Evolutionary conservation across 1,284 basidiomycete genomes (phyloP).

Genomic region (Exobasidium rhododendri): DNA sequence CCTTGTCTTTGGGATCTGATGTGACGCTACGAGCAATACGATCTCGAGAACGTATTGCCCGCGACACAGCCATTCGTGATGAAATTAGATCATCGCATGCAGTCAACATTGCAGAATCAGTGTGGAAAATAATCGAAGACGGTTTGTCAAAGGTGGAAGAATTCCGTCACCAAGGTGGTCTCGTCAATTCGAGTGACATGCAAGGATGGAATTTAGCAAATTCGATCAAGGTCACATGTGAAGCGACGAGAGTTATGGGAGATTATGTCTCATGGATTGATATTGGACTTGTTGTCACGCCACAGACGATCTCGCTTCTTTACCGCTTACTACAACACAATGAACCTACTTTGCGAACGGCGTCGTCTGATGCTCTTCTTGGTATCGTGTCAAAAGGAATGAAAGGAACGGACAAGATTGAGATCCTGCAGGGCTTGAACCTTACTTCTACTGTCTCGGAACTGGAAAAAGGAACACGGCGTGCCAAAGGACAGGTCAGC

Average conservation of each 20-base stretch:
- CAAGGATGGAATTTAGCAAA: slow-evolving; percentile 62
- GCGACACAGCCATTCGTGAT: slow-evolving; percentile 51
- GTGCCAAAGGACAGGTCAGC: slow-evolving; percentile 60
- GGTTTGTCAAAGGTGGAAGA: slow-evolving; percentile 55
- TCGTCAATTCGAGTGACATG: slow-evolving; percentile 33
- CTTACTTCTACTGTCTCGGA: slow-evolving; percentile 43
- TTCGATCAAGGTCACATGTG: slow-evolving; percentile 77
- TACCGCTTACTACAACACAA: slow-evolving; percentile 72
- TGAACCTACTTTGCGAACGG: slow-evolving; percentile 63
- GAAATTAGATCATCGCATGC: slow-evolving; percentile 62
- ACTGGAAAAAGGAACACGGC: slow-evolving; percentile 43
- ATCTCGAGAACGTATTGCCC: slow-evolving; percentile 45
- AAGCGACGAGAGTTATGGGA: slow-evolving; percentile 82
- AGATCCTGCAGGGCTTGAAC: slow-evolving; percentile 83
- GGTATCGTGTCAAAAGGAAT: slow-evolving; percentile 87
- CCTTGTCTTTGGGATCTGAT: slow-evolving; percentile 51
- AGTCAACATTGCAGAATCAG: slow-evolving; percentile 76
- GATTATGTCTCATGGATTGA: slow-evolving; percentile 99
- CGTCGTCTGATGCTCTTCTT: slow-evolving; percentile 74
- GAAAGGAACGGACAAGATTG: slow-evolving; percentile 85
- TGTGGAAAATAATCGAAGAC: slow-evolving; percentile 77
- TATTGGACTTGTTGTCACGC: slow-evolving; percentile 90
- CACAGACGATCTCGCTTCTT: slow-evolving; percentile 78
- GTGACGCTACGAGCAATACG: slow-evolving; percentile 48
- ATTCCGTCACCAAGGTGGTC: slow-evolving; percentile 13